A percentile compares a stretch with the other conserved stretches of the same genome.
Evolutionary conservation across 306 rosid species (phyloP).

Genomic region (Nissolia schottii): DNA sequence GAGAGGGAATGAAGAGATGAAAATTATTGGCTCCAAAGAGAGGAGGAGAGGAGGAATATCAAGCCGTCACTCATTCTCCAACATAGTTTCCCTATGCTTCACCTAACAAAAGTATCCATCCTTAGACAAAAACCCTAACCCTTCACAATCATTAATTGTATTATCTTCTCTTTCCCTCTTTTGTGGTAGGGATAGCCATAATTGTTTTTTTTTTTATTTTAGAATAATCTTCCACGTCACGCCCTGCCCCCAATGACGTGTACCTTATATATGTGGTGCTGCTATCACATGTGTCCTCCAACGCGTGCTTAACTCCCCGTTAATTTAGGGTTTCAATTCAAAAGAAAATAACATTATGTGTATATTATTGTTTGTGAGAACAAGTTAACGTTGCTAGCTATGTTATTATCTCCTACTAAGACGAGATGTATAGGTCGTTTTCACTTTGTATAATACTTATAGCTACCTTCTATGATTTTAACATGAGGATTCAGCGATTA

Average conservation of each 20-base stretch:
- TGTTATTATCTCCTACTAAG: neutral
- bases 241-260: slow-evolving; percentile 48
- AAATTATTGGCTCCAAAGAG: slow-evolving; percentile 55
- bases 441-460: neutral
- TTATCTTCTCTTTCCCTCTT: slow-evolving; percentile 29
- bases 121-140: slow-evolving; percentile 58
- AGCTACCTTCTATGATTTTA: neutral
- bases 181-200: slow-evolving; percentile 28
- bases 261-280: slow-evolving; percentile 27
- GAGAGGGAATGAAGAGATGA: slow-evolving; percentile 12
- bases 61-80: slow-evolving; percentile 99
- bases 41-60: slow-evolving; percentile 51
- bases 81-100: slow-evolving; percentile 47
- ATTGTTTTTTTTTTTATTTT: slow-evolving; percentile 41
- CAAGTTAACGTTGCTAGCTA: slow-evolving; percentile 14
- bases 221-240: slow-evolving; percentile 61
- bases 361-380: too few relatives aligned
- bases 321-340: slow-evolving; percentile 48
- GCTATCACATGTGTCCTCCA: slow-evolving; percentile 37
- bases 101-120: slow-evolving; percentile 70
- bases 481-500: neutral
- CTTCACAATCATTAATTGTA: slow-evolving; percentile 53
- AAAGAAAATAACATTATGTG: neutral
- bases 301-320: slow-evolving; percentile 43
- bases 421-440: neutral